Evolutionary conservation across 2,329 filamentous ascomycete genomes (phyloP).

Genomic region (Aspergillus sp.): DNA sequence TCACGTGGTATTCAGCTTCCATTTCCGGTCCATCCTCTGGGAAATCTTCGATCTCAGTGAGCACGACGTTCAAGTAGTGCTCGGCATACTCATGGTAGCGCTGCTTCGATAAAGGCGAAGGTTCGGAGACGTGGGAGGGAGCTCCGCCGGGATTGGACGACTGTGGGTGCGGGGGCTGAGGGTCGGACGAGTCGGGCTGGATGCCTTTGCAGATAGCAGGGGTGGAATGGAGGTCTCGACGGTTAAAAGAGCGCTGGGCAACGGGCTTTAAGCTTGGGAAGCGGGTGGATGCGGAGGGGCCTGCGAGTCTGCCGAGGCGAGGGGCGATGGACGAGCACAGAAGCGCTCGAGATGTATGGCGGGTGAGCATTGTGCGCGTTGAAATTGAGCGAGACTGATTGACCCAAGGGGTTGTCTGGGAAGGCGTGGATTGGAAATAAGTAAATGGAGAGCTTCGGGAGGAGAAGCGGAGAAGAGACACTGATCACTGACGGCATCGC

Average conservation of each 20-base stretch:
- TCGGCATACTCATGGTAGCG: constrained; percentile 80
- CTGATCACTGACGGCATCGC: constrained; percentile 4
- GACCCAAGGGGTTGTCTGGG: not conserved
- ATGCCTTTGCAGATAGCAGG: constrained; percentile 49
- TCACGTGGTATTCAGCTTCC: constrained; percentile 86
- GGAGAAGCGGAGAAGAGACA: constrained; percentile 1
- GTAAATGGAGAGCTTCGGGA: constrained; percentile 2
- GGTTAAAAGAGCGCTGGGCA: constrained; percentile 8
- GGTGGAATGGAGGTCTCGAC: constrained; percentile 38
- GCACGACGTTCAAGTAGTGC: constrained; percentile 64
- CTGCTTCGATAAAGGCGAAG: constrained; percentile 65
- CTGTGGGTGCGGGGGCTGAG: constrained; percentile 44
- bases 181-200: constrained; percentile 60
- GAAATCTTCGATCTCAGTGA: constrained; percentile 65
- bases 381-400: not conserved
- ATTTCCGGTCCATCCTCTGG: constrained; percentile 72
- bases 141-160: constrained; percentile 41
- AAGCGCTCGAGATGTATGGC: constrained; percentile 45
- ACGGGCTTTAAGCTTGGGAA: constrained; percentile 4
- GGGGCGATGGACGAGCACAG: constrained; percentile 19
- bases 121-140: constrained; percentile 46
- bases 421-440: not conserved
- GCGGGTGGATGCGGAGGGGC: constrained; percentile 18
- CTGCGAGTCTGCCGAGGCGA: constrained; percentile 19
- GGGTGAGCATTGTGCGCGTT: constrained; percentile 33